Evolutionary conservation across 2,329 filamentous ascomycete genomes (phyloP), one percentile per base, ranked within the genome.

Genomic region (Pseudocercospora crystallina): DNA sequence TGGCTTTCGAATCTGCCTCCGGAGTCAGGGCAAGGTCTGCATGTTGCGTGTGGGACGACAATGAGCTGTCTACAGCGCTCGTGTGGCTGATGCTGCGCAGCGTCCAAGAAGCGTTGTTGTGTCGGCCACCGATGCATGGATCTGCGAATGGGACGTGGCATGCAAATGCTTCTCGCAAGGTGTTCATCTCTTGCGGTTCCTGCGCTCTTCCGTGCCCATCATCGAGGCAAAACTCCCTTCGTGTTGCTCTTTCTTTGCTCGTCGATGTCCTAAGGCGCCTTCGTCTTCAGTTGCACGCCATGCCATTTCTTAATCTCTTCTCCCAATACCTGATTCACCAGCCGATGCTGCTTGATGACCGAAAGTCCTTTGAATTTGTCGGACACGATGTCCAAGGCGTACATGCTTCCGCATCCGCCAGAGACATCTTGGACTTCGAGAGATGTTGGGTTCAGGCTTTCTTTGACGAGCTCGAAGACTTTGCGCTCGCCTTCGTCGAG

Each of bases 341-440:
- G 77, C 53, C 87, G 79, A 72, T 94, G 89, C 74, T 94, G 89
- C 77, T 89, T 89, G 54, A 95, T 80, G 68, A 91, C 83, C 43
- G 76, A 79, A 61, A 83, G 69, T 40, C 88, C 89, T 47, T 78
- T 77, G 71, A 95, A 95, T 62, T 77, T 79, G 40, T 83, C 77
- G 7, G 86, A 88, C 41, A 83, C 80, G 58, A 94, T 84, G 63
- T 91, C 85, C 59, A 95, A 86, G 49, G 84, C 86, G 73, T 94
- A 94, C 89, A 94, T 94, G 65, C 84, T 88, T 8, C 89, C 89
- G 72, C 89, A 95, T 29, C 89, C 89, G 51, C 89, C 89, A 17
- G 85, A 89, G 44, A 94, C 82, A 71, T 95, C 89, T 68, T 86
- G 85, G 8, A 94, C 76, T 70, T 77, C 73, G 31, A 79, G 67